Evolutionary conservation across 2,329 filamentous ascomycete species (phyloP).

Genomic region (Penicillium sp.): DNA sequence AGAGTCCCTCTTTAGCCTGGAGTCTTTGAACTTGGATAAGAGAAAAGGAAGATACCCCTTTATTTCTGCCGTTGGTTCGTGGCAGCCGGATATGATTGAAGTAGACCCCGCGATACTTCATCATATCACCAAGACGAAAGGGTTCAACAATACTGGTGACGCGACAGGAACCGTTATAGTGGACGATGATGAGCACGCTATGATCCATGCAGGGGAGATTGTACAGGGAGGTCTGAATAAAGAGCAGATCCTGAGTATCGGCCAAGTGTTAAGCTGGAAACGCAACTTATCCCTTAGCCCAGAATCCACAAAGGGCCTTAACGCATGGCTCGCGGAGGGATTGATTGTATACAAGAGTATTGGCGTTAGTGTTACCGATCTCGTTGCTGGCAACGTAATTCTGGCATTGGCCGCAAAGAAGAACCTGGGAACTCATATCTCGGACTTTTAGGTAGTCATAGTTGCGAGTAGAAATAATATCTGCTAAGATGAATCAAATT

Average conservation of each 20-base stretch:
- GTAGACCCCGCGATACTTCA: conserved; percentile 36
- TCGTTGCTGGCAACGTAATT: conserved; percentile 9
- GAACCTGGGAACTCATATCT: background rate
- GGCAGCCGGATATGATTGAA: conserved; percentile 50
- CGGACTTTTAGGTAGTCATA: background rate
- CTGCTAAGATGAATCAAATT: too few relatives aligned
- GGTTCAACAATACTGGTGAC: conserved; percentile 1
- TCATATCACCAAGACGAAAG: background rate
- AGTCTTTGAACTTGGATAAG: background rate
- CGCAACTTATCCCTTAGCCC: background rate
- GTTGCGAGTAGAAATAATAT: too few relatives aligned
- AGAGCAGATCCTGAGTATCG: background rate
- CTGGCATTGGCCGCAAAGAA: background rate
- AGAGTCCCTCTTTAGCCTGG: conserved; percentile 7
- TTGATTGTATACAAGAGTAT: conserved; percentile 29
- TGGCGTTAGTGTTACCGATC: conserved; percentile 26
- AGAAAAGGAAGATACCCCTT: conserved; percentile 32
- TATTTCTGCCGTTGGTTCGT: conserved; percentile 50
- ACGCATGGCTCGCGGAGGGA: conserved; percentile 13
- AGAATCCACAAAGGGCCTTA: background rate
- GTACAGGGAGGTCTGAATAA: background rate
- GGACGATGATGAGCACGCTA: conserved; percentile 8
- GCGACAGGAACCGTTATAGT: conserved; percentile 3
- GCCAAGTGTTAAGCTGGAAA: conserved; percentile 1
- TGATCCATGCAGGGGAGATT: conserved; percentile 1